These are phyloP conservation scores for Spergularia bocconei DNA, from an alignment of 148 eudicot genomes.

Conservation along the genomic window DNA sequence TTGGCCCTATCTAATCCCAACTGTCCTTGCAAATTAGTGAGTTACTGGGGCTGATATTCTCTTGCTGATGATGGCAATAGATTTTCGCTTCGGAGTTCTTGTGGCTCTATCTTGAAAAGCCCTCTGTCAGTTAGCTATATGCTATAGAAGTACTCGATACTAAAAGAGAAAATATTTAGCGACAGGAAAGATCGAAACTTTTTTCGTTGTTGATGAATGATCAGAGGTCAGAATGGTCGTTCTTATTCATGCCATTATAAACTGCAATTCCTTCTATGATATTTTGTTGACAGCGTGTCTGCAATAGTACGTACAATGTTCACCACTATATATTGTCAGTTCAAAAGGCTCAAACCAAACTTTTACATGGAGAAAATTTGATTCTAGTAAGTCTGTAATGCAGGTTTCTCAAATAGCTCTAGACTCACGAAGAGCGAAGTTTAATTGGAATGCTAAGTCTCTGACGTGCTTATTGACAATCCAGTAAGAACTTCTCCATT, in stretches of 20 bases:
- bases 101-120: background rate
- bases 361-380: background rate
- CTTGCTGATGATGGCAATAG: background rate
- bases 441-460: constrained; percentile 58
- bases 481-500: constrained; percentile 52
- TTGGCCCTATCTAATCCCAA: background rate
- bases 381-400: constrained; percentile 5
- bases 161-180: too few species aligned
- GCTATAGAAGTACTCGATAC: too few species aligned
- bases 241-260: too few species aligned
- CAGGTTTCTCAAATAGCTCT: constrained; percentile 68
- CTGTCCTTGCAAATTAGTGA: background rate
- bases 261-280: background rate
- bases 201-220: background rate
- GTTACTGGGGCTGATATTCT: background rate
- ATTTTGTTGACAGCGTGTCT: background rate
- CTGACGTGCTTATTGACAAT: constrained; percentile 79
- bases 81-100: background rate
- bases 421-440: constrained; percentile 55
- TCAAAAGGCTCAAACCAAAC: background rate
- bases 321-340: background rate
- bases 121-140: background rate
- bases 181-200: too few species aligned
- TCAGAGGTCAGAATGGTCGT: background rate
- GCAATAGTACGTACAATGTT: background rate